Evolutionary conservation across 208 protist species (phyloP).

Genomic region (Tritrichomonas foetus): DNA sequence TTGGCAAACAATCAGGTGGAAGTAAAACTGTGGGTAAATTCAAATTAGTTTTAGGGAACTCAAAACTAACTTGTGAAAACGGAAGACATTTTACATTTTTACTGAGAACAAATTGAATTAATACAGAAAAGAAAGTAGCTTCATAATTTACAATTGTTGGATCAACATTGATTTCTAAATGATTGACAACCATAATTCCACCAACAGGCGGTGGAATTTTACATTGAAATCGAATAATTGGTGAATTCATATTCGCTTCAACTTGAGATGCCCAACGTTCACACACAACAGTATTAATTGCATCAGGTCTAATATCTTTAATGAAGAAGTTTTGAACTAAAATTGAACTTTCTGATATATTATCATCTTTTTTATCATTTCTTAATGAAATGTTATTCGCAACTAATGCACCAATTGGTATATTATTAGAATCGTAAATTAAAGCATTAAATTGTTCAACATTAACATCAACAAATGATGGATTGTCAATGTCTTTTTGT

Average conservation of each 20-base stretch:
- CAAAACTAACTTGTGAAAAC: background rate
- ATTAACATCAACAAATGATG: background rate
- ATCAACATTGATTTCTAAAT: slow-evolving; percentile 26
- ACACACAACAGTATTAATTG: background rate
- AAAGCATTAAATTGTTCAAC: background rate
- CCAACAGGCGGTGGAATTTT: background rate
- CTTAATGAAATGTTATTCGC: background rate
- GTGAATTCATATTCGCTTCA: background rate
- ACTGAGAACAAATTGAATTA: background rate
- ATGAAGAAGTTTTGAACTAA: background rate
- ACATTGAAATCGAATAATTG: background rate
- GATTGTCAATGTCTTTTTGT: background rate
- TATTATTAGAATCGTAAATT: background rate
- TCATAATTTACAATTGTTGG: slow-evolving; percentile 30
- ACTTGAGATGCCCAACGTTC: background rate
- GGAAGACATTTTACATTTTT: background rate
- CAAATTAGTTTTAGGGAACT: background rate
- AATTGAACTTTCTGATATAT: background rate
- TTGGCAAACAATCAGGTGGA: background rate
- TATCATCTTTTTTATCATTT: background rate
- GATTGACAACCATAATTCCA: background rate
- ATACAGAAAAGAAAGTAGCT: background rate
- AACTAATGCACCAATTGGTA: background rate
- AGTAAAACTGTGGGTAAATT: background rate
- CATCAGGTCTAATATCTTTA: background rate